Percentiles rank a stretch among this genome's conserved stretches.
These are phyloP conservation scores for Beauveria caledonica DNA, from an alignment of 2,329 filamentous ascomycete genomes.

Conservation along the genomic window DNA sequence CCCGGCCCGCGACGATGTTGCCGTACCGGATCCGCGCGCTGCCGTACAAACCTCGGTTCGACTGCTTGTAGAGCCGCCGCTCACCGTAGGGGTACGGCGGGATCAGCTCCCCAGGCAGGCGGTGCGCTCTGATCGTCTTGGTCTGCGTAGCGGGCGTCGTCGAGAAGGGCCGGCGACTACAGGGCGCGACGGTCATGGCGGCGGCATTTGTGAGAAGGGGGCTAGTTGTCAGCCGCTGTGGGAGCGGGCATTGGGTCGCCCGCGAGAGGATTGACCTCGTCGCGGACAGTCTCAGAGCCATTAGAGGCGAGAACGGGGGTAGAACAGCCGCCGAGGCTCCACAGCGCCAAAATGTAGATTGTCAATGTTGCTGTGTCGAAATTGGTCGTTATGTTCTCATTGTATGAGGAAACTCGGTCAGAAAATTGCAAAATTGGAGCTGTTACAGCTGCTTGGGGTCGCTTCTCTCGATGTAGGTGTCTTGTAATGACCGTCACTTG, in stretches of 20 bases:
- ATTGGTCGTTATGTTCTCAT: not conserved
- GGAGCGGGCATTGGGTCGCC: not conserved
- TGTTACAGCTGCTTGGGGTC: not conserved
- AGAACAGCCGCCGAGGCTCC: not conserved
- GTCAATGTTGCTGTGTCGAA: not conserved
- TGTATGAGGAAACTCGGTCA: not conserved
- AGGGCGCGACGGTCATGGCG: not conserved
- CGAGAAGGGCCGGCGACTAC: constrained; percentile 24
- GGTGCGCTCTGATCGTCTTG: constrained; percentile 35
- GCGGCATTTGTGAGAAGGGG: constrained; percentile 2
- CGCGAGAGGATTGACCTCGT: constrained; percentile 8
- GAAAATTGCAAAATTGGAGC: not conserved
- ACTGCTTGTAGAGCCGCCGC: constrained; percentile 67
- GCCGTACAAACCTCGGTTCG: constrained; percentile 68
- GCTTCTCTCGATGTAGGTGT: not conserved
- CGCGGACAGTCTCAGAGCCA: constrained; percentile 7
- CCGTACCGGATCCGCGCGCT: constrained; percentile 64
- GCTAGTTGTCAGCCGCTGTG: not conserved
- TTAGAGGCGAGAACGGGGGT: not conserved
- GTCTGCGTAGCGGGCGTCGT: constrained; percentile 26
- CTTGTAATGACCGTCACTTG: not conserved
- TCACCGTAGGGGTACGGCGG: constrained; percentile 67
- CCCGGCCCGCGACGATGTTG: constrained; percentile 66
- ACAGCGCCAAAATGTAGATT: not conserved
- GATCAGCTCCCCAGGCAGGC: constrained; percentile 41